Base-by-base conservation (phyloP, 306 rosid genomes). In the Pterocarpus santalinus region DNA sequence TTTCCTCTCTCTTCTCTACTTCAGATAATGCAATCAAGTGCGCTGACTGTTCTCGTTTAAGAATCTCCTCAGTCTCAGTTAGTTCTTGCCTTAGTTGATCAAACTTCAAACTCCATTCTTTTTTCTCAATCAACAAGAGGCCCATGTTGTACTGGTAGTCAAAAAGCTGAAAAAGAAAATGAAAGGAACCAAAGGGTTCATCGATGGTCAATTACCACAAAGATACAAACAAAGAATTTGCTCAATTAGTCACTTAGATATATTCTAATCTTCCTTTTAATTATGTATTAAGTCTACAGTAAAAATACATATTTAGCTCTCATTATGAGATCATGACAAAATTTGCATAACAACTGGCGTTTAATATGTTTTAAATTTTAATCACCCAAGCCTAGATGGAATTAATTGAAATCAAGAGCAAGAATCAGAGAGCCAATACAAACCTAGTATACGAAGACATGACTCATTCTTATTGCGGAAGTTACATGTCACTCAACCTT, bases 91-190 rank as follows among this genome's bases (percentile, higher is more conserved):
- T 80, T 78, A 89, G 62, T 76, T 87, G 89, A 72, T 92, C 91
- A 56, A 74, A 83, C 89, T 90, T 85, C 16, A 86, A 86, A 68
- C 73, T 76, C 94, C 97, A 93, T 52, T 90, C 92, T 77, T 85
- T 90, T 88, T 91, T 93, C 91, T 96, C 97, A 16, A 93, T 85
- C 85, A 96, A 80, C 8, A 96, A 86, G 86, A 96, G 94, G 65
- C 99, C 99, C 96, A 96, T 89, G 82, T 86, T 96, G 87, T 93
- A 76, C 76, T 96, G 97, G 81, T 96, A 96, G 83, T 93, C 94
- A 83, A 85, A 87, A 80, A 96, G 94, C 99, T 96, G 85, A 79
- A 16, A 57, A 65, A 68, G 83, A 76, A 81, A 67, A 57, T 13
- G 12, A 75, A 65, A 68, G 43, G 63, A 76, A 79, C 36, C n/a